phyloP scores from a whole-genome alignment of 116 monocot genomes.

The Trichopus zeylanicus region DNA sequence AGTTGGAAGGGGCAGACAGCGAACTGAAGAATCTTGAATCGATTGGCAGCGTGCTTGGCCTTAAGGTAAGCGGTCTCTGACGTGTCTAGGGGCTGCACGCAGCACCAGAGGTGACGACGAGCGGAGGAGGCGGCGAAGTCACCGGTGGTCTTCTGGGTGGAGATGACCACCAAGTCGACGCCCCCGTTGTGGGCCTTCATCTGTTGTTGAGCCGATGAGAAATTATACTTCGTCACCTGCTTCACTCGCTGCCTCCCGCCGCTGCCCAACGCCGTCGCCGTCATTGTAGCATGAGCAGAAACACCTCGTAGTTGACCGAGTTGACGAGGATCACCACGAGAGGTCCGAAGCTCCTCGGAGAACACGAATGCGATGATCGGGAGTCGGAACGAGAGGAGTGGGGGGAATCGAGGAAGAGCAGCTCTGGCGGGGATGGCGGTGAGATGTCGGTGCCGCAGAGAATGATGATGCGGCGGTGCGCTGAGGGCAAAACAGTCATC shows the following conservation, averaged over 20 bases:
- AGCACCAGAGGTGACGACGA: constrained; percentile 30
- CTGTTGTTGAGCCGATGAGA: constrained; percentile 42
- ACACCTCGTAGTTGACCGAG: too few species aligned
- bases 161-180: constrained; percentile 69
- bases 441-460: too few species aligned
- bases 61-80: constrained; percentile 75
- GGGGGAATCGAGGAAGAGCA: too few species aligned
- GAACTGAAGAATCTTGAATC: constrained; percentile 71
- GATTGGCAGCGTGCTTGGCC: constrained; percentile 69
- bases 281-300: too few species aligned
- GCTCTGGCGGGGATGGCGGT: too few species aligned
- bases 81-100: constrained; percentile 67
- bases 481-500: too few species aligned
- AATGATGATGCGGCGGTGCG: too few species aligned
- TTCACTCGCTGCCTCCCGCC: constrained; percentile 13
- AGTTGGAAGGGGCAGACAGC: constrained; percentile 81
- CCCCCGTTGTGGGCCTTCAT: constrained; percentile 38
- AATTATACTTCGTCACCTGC: constrained; percentile 73
- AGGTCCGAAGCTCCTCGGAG: too few species aligned
- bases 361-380: too few species aligned
- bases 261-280: neutral
- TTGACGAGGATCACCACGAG: too few species aligned
- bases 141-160: constrained; percentile 59
- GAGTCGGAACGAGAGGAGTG: too few species aligned
- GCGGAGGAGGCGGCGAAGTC: constrained; percentile 8